Base-by-base conservation (phyloP, 2,329 filamentous ascomycete genomes). In the Elsinoe batatas region DNA sequence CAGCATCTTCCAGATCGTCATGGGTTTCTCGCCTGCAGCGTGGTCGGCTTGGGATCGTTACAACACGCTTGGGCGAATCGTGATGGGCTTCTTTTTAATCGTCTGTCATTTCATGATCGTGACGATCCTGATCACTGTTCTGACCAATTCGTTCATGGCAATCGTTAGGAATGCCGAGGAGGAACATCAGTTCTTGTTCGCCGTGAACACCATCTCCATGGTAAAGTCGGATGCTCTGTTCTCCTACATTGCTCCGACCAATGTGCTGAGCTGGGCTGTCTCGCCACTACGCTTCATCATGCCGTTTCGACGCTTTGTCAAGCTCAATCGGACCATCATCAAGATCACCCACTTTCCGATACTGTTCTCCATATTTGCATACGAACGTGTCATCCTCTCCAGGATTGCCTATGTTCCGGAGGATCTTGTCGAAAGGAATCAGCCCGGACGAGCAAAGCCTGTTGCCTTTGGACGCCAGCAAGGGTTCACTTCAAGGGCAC, bases 181-280 rank as follows among this genome's bases (percentile, higher is more conserved):
- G 68, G 91, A 96, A 70, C 91, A 96, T 63, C 82, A 84, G 61
- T 96, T 95, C 67, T 72, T 96, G 2, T 96, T 97, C 65, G 91
- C 91, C 0, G 90, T 97, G 68, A 97, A 96, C 67, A 94, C 91
- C 3, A 95, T 96, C 50, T 94, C 89, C 3, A 94, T 95, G 88
- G 91, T 96, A 61, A 97, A 96, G 70, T 95, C 93, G n/a, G 91
- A 97, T 68, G 87, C 90, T 0, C 75, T 96, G 0, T 97, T 97
- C 74, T 94, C 89, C 3, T 96, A 96, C 67, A 81, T 96, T 58
- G 87, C 91, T 1, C 91, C 91, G 0, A 85, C 87, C 12, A 97
- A 97, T 66, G 86, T 96, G 30, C 79, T 96, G 60, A 91, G 88
- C 1, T 97, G 91, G 91, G 67, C 91, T 0, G 75, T 95, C 26